Percentiles rank a stretch among this genome's conserved stretches.
These are phyloP conservation scores for Monilinia aucupariae DNA, from an alignment of 2,329 filamentous ascomycete species.

Conservation along the genomic window DNA sequence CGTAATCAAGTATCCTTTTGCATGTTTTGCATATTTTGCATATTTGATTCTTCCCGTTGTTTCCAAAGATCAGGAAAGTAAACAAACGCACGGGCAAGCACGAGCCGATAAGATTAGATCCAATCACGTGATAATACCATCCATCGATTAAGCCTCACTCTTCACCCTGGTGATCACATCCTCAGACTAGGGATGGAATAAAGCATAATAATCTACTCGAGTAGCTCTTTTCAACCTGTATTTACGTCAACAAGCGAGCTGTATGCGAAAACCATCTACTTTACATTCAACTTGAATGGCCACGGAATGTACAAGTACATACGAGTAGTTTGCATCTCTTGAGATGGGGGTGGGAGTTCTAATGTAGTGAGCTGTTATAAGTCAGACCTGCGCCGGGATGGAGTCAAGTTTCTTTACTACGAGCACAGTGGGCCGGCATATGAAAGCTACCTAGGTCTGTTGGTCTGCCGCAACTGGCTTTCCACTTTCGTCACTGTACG, in stretches of 20 bases:
- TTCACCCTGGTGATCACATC: not conserved
- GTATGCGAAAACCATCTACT: not conserved
- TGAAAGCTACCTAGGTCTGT: not conserved
- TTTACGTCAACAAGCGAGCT: not conserved
- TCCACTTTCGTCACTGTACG: not conserved
- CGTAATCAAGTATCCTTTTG: not conserved
- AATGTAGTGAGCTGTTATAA: not conserved
- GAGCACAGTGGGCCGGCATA: not conserved
- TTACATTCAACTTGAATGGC: not conserved
- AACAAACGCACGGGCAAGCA: constrained; percentile 16
- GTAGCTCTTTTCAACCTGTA: no score
- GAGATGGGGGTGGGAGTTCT: not conserved
- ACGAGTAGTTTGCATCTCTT: no score
- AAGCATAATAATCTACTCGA: no score
- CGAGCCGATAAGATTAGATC: constrained; percentile 5
- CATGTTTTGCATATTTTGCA: not conserved
- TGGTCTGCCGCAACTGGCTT: not conserved
- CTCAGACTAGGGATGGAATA: no score
- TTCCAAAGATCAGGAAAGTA: constrained; percentile 15
- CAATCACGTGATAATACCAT: not conserved
- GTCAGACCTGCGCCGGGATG: not conserved
- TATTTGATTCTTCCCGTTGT: not conserved
- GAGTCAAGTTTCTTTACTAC: not conserved
- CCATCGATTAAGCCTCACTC: no score
- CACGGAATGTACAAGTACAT: no score